Base-by-base conservation (phyloP, 495 filamentous ascomycete genomes). In the Penicillium cinerascens region DNA sequence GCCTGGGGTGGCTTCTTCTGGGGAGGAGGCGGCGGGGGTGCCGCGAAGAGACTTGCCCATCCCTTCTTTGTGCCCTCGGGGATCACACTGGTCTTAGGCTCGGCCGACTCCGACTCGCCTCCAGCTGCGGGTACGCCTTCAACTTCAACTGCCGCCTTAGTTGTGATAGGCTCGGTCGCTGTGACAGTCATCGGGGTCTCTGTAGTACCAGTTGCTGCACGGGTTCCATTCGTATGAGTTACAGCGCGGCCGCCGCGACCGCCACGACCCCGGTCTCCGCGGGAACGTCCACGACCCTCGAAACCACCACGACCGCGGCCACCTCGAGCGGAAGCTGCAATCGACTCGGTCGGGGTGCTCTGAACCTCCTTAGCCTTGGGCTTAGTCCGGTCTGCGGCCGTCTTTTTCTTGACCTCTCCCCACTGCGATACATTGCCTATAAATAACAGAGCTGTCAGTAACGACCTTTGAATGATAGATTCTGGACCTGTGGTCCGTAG, bases 371-470 rank as follows among this genome's bases (percentile, higher is more conserved):
- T 92, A 51, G 80, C 73, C 79, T 96, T 99, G 45, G 92, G 82
- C 55, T 85, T 86, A 59, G 82, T 79, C 56, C 88, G 79, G 65
- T 93, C 88, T 71, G 91, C 89, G 65, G 85, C 29, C 29, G 29
- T 87, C 69, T 86, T 86, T 80, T 95, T 96, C 74, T 92, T 89
- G 64, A 97, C 91, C 72, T 96, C 91, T 54, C 86, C 88, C 88
- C 95, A 99, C 78, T 92, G 91, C 55, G 91, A 84, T 59, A 96
- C 87, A 49, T 85, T 85, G 57, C 92, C 92, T 97, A 63, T 33
- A 58, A 33, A 56, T 20, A 52, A 57, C 47, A 74, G 58, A 49
- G 52, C 59, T 38, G 37, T n/a, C 21, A 17, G 5, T 35, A 49
- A 42, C 26, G 8, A 33, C 9, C 9, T 4, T 13, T 4, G 4